Percentiles rank a stretch among this genome's conserved stretches.
phyloP scores from a whole-genome alignment of 1,284 basidiomycete genomes.

The Lignosus rhinocerotis region DNA sequence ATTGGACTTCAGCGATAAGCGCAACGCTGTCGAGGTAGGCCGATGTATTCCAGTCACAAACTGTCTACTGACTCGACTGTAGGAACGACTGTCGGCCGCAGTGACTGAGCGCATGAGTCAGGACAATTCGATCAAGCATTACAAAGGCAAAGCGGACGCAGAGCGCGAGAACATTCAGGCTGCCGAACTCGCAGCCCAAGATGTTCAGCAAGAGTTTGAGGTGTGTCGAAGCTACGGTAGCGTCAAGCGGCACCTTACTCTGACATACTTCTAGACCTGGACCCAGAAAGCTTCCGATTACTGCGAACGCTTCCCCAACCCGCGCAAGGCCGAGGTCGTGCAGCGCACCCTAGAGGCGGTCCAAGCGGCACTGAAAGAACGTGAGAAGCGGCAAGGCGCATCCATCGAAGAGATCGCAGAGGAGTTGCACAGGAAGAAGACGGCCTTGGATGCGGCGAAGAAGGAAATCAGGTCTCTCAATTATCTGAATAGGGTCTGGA shows the following conservation, averaged over 20 bases:
- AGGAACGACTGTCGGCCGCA: constrained; percentile 8
- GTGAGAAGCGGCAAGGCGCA: constrained; percentile 72
- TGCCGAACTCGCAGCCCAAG: constrained; percentile 46
- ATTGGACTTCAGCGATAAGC: constrained; percentile 45
- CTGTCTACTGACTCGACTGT: constrained; percentile 3
- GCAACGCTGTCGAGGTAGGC: constrained; percentile 41
- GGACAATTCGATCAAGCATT: constrained; percentile 48
- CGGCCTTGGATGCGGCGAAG: constrained; percentile 56
- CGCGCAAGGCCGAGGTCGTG: constrained; percentile 56
- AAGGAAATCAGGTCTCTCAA: constrained; percentile 64
- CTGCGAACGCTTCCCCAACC: constrained; percentile 60
- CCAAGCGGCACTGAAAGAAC: constrained; percentile 65
- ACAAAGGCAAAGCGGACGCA: constrained; percentile 42
- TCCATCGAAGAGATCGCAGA: constrained; percentile 76
- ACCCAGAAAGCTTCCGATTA: constrained; percentile 62
- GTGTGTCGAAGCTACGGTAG: constrained; percentile 34
- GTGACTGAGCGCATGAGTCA: constrained; percentile 43
- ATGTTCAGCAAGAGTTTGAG: constrained; percentile 59
- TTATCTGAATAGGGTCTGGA: constrained; percentile 59
- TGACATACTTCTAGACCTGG: constrained; percentile 52
- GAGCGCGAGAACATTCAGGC: constrained; percentile 27
- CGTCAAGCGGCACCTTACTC: not conserved
- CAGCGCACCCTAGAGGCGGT: constrained; percentile 64
- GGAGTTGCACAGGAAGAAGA: constrained; percentile 65
- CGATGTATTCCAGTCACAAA: not conserved